These are phyloP conservation scores for Fusarium sp. DNA, from an alignment of 2,329 filamentous ascomycete species.

Conservation along the genomic window DNA sequence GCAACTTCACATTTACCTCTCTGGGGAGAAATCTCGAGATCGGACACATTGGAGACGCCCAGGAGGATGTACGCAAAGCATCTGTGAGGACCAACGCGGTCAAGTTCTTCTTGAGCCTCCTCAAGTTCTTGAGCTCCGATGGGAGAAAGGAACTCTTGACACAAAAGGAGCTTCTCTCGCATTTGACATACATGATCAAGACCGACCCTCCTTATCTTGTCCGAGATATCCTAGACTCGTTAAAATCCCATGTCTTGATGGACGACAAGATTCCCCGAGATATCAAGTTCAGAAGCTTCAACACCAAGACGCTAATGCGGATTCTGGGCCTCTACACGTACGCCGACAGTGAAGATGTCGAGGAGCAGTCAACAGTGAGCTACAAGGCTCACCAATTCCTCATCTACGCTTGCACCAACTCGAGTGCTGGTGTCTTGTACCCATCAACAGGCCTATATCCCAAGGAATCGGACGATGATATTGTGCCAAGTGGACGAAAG, in stretches of 20 bases:
- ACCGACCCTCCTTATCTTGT: slow-evolving; percentile 83
- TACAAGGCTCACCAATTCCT: slow-evolving; percentile 82
- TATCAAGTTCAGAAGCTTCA: slow-evolving; percentile 81
- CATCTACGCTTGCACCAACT: slow-evolving; percentile 77
- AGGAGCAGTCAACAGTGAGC: slow-evolving; percentile 65
- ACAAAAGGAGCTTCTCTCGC: slow-evolving; percentile 84
- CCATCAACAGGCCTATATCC: slow-evolving; percentile 88
- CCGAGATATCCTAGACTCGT: slow-evolving; percentile 76
- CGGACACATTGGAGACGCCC: slow-evolving; percentile 65
- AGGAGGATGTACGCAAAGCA: slow-evolving; percentile 76
- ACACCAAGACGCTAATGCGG: slow-evolving; percentile 76
- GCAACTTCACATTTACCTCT: slow-evolving; percentile 82
- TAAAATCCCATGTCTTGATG: slow-evolving; percentile 78
- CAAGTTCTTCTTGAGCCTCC: slow-evolving; percentile 80
- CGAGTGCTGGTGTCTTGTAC: slow-evolving; percentile 79
- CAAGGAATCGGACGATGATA: slow-evolving; percentile 69
- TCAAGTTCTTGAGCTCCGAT: slow-evolving; percentile 81
- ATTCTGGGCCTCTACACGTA: slow-evolving; percentile 79
- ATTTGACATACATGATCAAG: slow-evolving; percentile 81
- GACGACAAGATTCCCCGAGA: slow-evolving; percentile 80
- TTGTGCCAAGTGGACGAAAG: slow-evolving; percentile 48
- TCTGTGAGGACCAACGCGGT: slow-evolving; percentile 87
- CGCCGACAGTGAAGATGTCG: slow-evolving; percentile 55
- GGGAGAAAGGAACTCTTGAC: slow-evolving; percentile 85
- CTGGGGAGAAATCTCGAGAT: slow-evolving; percentile 84